These are phyloP conservation scores for Paraleonurus japonicus DNA, from an alignment of 257 asterid genomes.

Conservation along the genomic window DNA sequence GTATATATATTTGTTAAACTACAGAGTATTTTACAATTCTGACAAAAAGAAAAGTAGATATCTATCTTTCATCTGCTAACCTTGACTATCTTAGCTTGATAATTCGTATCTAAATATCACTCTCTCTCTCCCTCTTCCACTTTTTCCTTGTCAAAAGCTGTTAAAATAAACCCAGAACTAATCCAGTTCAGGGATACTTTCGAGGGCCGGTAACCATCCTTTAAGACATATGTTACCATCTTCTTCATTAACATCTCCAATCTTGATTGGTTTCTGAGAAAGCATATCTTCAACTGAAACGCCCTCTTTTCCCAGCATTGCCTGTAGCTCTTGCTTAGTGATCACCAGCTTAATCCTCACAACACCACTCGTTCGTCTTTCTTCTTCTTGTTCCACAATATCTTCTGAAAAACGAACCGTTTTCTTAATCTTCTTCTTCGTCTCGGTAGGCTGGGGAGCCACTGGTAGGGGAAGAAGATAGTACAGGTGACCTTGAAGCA, in stretches of 20 bases:
- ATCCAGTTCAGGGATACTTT: constrained; percentile 45
- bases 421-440: constrained; percentile 35
- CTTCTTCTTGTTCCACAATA: constrained; percentile 35
- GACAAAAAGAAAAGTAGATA: constrained; percentile 20
- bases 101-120: constrained; percentile 7
- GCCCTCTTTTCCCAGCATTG: constrained; percentile 49
- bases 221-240: neutral
- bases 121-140: neutral
- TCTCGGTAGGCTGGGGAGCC: constrained; percentile 23
- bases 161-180: constrained; percentile 20
- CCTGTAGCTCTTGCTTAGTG: constrained; percentile 65
- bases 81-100: constrained; percentile 15
- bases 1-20: constrained; percentile 19
- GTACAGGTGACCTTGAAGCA: constrained; percentile 54
- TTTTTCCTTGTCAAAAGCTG: neutral
- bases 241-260: constrained; percentile 13
- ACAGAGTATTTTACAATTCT: constrained; percentile 29
- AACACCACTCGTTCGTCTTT: constrained; percentile 32
- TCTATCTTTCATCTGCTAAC: constrained; percentile 15
- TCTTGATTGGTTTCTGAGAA: constrained; percentile 25
- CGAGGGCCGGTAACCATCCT: constrained; percentile 33
- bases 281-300: constrained; percentile 46
- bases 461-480: constrained; percentile 56
- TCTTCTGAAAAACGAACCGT: constrained; percentile 44
- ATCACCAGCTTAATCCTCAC: constrained; percentile 73